Percentiles rank a stretch among this genome's conserved stretches.
phyloP scores from a whole-genome alignment of 108 stramenopile species.

The Parietichytrium sp. region DNA sequence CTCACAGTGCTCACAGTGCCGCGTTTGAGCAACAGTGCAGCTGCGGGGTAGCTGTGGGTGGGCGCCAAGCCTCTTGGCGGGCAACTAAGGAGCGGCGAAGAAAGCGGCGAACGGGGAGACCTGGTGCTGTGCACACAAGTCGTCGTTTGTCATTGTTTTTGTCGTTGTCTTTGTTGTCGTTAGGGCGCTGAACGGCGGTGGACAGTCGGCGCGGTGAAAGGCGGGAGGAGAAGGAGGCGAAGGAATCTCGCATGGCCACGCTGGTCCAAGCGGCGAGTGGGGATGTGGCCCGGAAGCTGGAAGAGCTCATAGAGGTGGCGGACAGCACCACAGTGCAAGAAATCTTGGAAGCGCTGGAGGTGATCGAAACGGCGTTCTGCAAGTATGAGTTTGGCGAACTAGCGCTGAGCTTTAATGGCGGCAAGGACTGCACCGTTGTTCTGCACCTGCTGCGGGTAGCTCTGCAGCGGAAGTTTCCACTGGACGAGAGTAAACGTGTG shows the following conservation, averaged over 20 bases:
- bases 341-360: not conserved
- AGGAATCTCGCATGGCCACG: not conserved
- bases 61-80: too few species aligned
- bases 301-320: not conserved
- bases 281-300: conserved; percentile 9
- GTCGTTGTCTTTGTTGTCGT: too few species aligned
- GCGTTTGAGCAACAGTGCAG: too few species aligned
- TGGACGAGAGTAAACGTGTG: not conserved
- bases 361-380: conserved; percentile 4
- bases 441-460: conserved; percentile 87
- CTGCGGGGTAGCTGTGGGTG: too few species aligned
- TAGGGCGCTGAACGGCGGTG: too few species aligned
- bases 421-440: conserved; percentile 95
- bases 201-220: too few species aligned
- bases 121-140: too few species aligned
- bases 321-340: not conserved
- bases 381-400: conserved; percentile 12
- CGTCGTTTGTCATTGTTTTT: too few species aligned
- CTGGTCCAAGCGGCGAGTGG: not conserved
- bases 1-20: too few species aligned
- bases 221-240: not conserved
- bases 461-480: conserved; percentile 66
- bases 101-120: too few species aligned
- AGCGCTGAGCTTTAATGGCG: conserved; percentile 83
- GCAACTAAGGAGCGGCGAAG: too few species aligned